Evolutionary conservation across 768 basidiomycete genomes (phyloP), one percentile per base, ranked within the genome.

Genomic region (Hebeloma cylindrosporum): DNA sequence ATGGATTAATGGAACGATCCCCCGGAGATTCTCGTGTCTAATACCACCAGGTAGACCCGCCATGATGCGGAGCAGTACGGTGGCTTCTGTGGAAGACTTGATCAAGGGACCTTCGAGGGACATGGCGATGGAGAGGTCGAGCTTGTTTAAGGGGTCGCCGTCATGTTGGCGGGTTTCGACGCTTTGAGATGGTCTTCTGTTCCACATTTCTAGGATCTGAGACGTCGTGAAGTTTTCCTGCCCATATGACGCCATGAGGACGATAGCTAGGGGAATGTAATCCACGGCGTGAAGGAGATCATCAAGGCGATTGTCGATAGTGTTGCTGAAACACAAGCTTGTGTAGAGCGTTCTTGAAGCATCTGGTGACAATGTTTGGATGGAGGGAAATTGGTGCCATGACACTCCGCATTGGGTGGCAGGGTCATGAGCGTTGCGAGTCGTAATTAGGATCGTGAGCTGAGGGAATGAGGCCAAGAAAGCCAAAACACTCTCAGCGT

Each of bases 31-130:
- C 11, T 42, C 17, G 13, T 10, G 16, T 41, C 33, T 8, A 23
- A 48, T 48, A 9, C 33, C 40, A 20, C 40, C 47, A 28, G 47
- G 47, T 16, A 48, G 8, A 26, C 28, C 13, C 37, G 47, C 47
- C 11, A 48, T 48, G 22, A 48, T 43, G 4, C 47, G 47, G n/a
- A 48, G 40, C 31, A 48, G 47, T 6, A 20, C 25, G 27, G 11
- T 5, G n/a, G 47, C 47, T 17, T 42, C 14, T 18, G 40, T 29
- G 22, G 22, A 9, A 7, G 32, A 36, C 16, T 42, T 48, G 8
- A 40, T 5, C 17, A 38, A n/a, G 36, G 39, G 39, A 18, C 39
- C 39, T 30, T 40, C 39, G 22, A 40, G 39, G 17, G 39, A 40
- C 39, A 40, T 28, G 6, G 26, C 25, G 14, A 40, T 40, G n/a